Percentiles rank a stretch among this genome's conserved stretches.
Evolutionary conservation across 2,329 filamentous ascomycete species (phyloP).

Genomic region (Fusarium succisae): DNA sequence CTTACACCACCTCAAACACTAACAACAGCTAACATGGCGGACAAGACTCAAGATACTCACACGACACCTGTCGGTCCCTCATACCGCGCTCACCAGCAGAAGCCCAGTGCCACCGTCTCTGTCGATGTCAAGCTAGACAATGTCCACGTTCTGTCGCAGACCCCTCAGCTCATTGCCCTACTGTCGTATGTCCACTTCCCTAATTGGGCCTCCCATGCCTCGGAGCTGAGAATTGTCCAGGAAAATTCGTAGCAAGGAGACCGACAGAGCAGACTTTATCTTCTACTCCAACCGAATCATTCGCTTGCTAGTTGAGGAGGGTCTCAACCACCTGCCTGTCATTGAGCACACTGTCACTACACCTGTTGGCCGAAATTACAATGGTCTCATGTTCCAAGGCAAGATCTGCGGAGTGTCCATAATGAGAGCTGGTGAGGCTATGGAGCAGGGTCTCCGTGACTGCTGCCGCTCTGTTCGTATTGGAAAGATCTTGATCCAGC

Average conservation of each 20-base stretch:
- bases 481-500: constrained; percentile 97
- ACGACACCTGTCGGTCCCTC: constrained; percentile 79
- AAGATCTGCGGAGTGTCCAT: constrained; percentile 99
- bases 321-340: constrained; percentile 93
- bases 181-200: constrained; percentile 78
- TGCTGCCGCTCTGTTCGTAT: constrained; percentile 98
- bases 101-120: constrained; percentile 89
- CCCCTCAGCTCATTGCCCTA: constrained; percentile 94
- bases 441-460: constrained; percentile 96
- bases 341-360: constrained; percentile 90
- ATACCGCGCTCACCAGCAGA: constrained; percentile 79
- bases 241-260: constrained; percentile 93
- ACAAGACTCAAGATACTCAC: constrained; percentile 44
- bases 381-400: constrained; percentile 93
- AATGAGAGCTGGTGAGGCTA: constrained; percentile 97
- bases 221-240: constrained; percentile 58
- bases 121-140: constrained; percentile 83
- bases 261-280: constrained; percentile 94
- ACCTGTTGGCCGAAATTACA: constrained; percentile 87
- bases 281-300: constrained; percentile 99
- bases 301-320: constrained; percentile 94
- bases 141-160: constrained; percentile 90
- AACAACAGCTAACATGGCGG: constrained; percentile 40
- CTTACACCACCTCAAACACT: constrained; percentile 6
- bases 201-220: constrained; percentile 17